Evolutionary conservation across 257 asterid genomes (phyloP).

Genomic region (Rauvolfia tetraphylla): DNA sequence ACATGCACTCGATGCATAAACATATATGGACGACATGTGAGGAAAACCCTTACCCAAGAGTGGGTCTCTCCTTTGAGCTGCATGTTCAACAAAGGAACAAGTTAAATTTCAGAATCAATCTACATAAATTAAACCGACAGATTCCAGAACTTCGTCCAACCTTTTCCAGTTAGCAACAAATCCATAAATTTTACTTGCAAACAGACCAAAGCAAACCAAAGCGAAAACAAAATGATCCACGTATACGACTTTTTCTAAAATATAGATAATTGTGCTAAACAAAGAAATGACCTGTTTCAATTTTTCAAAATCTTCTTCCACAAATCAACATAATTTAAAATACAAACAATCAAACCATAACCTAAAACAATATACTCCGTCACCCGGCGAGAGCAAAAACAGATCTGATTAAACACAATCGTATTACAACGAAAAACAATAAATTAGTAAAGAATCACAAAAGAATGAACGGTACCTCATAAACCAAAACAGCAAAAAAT

Average conservation of each 20-base stretch:
- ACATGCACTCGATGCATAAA: not conserved
- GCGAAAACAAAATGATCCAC: no score
- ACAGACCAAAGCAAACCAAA: not conserved
- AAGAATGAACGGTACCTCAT: constrained; percentile 48
- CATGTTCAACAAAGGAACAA: no score
- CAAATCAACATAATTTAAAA: not conserved
- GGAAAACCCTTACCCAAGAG: no score
- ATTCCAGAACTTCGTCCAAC: not conserved
- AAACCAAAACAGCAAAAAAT: constrained; percentile 56
- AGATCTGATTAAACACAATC: constrained; percentile 27
- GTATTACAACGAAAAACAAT: not conserved
- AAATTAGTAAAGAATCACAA: constrained; percentile 24
- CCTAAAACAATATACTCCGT: not conserved
- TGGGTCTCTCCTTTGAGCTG: no score
- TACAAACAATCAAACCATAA: not conserved
- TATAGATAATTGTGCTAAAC: not conserved
- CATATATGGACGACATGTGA: no score
- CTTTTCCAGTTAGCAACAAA: not conserved
- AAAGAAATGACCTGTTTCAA: not conserved
- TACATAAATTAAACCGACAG: not conserved
- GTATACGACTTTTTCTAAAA: not conserved
- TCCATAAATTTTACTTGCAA: no score
- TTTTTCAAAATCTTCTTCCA: no score
- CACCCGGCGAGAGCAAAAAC: constrained; percentile 2
- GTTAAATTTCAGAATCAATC: constrained; percentile 20